Conservation (phyloP, 768 basidiomycete species). For the Hortiboletus campestris region DNA sequence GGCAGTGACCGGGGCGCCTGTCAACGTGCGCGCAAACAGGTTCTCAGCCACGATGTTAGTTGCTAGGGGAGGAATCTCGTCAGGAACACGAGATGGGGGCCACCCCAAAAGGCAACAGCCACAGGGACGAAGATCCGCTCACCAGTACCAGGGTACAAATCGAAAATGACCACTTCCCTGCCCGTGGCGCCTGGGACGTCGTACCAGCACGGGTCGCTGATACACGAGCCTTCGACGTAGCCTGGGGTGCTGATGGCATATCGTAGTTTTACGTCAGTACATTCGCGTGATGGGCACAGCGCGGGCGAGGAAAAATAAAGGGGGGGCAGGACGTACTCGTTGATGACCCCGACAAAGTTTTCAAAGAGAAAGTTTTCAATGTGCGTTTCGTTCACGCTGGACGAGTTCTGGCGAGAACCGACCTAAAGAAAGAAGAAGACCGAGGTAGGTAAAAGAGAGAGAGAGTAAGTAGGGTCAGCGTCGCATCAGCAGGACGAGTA, state of each 20-base stretch:
- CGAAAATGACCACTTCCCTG: slow-evolving; percentile 57
- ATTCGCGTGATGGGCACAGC: not conserved
- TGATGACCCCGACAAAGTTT: slow-evolving; percentile 49
- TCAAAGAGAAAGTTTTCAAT: slow-evolving; percentile 56
- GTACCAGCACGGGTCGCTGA: not conserved
- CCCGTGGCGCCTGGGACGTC: slow-evolving; percentile 45
- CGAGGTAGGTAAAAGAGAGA: not conserved
- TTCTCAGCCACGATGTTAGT: slow-evolving; percentile 49
- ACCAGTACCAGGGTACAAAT: slow-evolving; percentile 44
- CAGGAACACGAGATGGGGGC: not conserved
- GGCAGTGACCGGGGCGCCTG: slow-evolving; percentile 41
- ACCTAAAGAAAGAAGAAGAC: slow-evolving; percentile 11
- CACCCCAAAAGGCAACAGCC: not conserved
- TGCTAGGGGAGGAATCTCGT: slow-evolving; percentile 12
- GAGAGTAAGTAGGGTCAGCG: too few relatives aligned
- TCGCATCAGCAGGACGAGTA: not conserved
- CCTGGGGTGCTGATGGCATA: not conserved
- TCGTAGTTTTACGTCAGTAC: too few relatives aligned
- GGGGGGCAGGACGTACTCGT: slow-evolving; percentile 37
- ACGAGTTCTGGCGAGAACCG: slow-evolving; percentile 45
- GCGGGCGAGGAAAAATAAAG: too few relatives aligned
- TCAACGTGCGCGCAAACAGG: slow-evolving; percentile 46
- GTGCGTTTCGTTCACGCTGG: slow-evolving; percentile 50
- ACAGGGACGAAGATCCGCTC: not conserved
- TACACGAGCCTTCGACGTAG: not conserved